phyloP scores from a whole-genome alignment of 2,329 filamentous ascomycete species.

The Arthrobotrys sinensis region DNA sequence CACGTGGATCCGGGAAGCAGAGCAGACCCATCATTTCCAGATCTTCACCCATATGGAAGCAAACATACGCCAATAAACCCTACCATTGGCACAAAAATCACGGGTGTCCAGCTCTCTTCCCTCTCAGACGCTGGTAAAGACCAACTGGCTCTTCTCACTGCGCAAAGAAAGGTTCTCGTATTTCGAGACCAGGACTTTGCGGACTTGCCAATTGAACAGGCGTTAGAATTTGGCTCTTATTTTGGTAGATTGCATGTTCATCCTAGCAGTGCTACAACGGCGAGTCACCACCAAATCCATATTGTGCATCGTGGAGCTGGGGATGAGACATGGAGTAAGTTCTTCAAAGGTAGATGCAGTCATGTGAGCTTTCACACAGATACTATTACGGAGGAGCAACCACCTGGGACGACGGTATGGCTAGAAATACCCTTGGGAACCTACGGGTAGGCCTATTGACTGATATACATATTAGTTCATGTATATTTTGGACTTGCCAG shows the following conservation, averaged over 20 bases:
- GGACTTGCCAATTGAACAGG: conserved; percentile 78
- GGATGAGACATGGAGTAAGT: conserved; percentile 75
- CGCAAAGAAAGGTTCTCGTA: conserved; percentile 83
- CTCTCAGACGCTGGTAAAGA: conserved; percentile 80
- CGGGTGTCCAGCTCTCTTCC: conserved; percentile 79
- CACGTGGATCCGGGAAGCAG: conserved; percentile 83
- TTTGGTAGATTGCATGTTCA: conserved; percentile 88
- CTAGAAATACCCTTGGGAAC: not conserved
- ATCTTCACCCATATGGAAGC: conserved; percentile 74
- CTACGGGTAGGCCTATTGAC: not conserved
- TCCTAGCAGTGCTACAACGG: conserved; percentile 74
- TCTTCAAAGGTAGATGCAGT: conserved; percentile 80
- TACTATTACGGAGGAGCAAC: conserved; percentile 88
- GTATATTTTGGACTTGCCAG: conserved; percentile 79
- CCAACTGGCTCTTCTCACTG: conserved; percentile 81
- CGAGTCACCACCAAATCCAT: conserved; percentile 81
- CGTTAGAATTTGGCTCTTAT: conserved; percentile 79
- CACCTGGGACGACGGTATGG: conserved; percentile 81
- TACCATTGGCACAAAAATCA: conserved; percentile 80
- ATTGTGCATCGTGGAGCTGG: conserved; percentile 82
- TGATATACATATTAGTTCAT: conserved; percentile 73
- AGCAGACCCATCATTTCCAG: conserved; percentile 78
- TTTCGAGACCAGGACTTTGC: conserved; percentile 83
- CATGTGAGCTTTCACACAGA: conserved; percentile 92
- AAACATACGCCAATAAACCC: conserved; percentile 75